These are phyloP conservation scores for Cardiospermum halicacabum DNA, from an alignment of 345 rosid genomes.

Conservation along the genomic window DNA sequence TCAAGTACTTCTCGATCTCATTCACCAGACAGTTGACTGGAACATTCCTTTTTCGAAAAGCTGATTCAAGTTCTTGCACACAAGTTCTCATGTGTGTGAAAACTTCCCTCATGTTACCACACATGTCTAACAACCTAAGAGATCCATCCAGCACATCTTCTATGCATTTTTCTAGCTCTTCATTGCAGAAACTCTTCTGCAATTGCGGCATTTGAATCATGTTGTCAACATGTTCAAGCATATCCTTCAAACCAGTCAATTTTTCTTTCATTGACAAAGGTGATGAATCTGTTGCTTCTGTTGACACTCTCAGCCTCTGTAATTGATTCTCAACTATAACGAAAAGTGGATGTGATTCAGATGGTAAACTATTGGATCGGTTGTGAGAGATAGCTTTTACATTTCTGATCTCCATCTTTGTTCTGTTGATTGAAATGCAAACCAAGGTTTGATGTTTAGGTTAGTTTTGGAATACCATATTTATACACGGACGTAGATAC, in stretches of 20 bases:
- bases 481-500: not conserved
- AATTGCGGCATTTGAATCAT: constrained; percentile 18
- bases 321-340: constrained; percentile 16
- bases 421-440: not conserved
- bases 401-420: not conserved
- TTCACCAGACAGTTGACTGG: not conserved
- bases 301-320: constrained; percentile 18
- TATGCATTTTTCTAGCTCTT: not conserved
- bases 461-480: not conserved
- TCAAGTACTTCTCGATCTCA: constrained; percentile 10
- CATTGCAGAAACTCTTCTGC: constrained; percentile 8
- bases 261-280: constrained; percentile 5
- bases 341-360: constrained; percentile 23
- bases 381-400: constrained; percentile 17
- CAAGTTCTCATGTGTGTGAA: constrained; percentile 12
- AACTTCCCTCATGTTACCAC: constrained; percentile 16
- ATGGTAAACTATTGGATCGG: constrained; percentile 31
- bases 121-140: constrained; percentile 18
- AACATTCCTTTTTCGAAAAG: constrained; percentile 14
- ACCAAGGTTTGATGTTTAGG: not conserved
- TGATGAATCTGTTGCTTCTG: constrained; percentile 13
- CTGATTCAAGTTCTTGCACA: constrained; percentile 16
- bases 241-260: constrained; percentile 12
- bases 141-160: constrained; percentile 19
- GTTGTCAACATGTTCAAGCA: constrained; percentile 11